Base-by-base conservation (phyloP, 768 basidiomycete genomes). In the Hygrophorus pudorinus region DNA sequence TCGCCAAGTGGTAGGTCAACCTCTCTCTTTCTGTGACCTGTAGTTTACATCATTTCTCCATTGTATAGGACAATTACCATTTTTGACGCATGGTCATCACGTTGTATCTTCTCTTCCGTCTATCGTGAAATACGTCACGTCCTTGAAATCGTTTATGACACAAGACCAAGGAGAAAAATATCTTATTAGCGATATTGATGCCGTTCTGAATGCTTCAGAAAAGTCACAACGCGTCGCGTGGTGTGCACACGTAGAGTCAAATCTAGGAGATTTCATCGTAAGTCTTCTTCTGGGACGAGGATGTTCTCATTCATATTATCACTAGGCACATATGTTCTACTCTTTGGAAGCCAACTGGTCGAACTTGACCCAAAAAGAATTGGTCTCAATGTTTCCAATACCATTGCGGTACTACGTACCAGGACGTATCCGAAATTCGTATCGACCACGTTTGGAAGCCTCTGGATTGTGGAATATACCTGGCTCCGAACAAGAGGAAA, bases 401-500 rank as follows among this genome's bases (percentile, higher is more conserved):
- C 86, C 85, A 1, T 82, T 84, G 53, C 71, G 77, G 7, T 89
- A 85, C 56, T 90, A 82, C 53, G 74, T 85, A 5, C 80, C 85
- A 0, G 54, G 58, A 4, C 73, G 85, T 13, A 70, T 88, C 27
- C 73, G 84, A 31, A 65, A 71, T 20, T 56, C 68, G 13, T 74
- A 80, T 50, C 69, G 61, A 42, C 65, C 72, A 10, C 73, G 82
- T 11, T 62, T 90, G 29, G 75, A 82, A 55, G 70, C 70, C 6
- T 71, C 71, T 20, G 82, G 78, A 8, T 56, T 88, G 17, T 87
- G 85, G 85, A 65, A 59, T 51, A 48, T 65, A 5, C 59, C 66
- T 10, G 60, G 55, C 1, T 65, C 68, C 33, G 63, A 70, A 30
- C 67, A 70, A 46, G 59, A 71, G 45, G 62, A 70, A 27, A 72